Evolutionary conservation across 2,329 filamentous ascomycete species (phyloP).

Genomic region (Penicillium italicum): DNA sequence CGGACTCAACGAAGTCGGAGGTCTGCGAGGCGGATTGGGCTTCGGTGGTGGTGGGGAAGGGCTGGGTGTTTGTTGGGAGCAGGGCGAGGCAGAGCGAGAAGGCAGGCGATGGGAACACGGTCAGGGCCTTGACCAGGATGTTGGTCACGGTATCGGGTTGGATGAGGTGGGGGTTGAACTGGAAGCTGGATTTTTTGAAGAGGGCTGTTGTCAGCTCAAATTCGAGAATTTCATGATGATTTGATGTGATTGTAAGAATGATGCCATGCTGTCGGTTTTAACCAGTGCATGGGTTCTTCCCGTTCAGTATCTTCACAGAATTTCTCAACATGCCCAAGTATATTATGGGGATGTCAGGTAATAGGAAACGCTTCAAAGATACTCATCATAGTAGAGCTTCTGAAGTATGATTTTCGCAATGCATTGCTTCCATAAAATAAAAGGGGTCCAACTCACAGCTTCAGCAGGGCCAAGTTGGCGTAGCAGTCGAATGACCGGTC

Average conservation of each 20-base stretch:
- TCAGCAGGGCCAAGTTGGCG: constrained; percentile 90
- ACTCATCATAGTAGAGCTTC: constrained; percentile 62
- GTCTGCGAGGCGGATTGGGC: constrained; percentile 40
- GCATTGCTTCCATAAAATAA: background rate
- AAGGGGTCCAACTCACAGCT: constrained; percentile 65
- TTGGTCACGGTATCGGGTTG: constrained; percentile 98
- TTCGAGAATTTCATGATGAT: background rate
- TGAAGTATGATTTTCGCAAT: background rate
- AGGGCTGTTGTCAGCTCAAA: constrained; percentile 9
- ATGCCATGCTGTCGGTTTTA: constrained; percentile 12
- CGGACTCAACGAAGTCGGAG: constrained; percentile 71
- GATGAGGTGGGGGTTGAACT: constrained; percentile 97
- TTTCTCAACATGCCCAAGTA: constrained; percentile 62
- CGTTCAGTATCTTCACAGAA: constrained; percentile 66
- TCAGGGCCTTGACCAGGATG: constrained; percentile 96
- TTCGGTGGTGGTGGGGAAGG: constrained; percentile 52
- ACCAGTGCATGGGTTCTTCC: constrained; percentile 14
- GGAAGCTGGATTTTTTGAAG: constrained; percentile 65
- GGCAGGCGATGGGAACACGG: constrained; percentile 92
- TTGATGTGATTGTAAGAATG: background rate
- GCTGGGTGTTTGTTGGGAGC: constrained; percentile 77
- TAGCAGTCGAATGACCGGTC: constrained; percentile 92
- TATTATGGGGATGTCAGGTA: constrained; percentile 67
- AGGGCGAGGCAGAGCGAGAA: constrained; percentile 93
- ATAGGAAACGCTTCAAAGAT: constrained; percentile 89